Evolutionary conservation across 345 rosid genomes (phyloP), one percentile per base, ranked within the genome.

Genomic region (Eucalyptus dawsonii): DNA sequence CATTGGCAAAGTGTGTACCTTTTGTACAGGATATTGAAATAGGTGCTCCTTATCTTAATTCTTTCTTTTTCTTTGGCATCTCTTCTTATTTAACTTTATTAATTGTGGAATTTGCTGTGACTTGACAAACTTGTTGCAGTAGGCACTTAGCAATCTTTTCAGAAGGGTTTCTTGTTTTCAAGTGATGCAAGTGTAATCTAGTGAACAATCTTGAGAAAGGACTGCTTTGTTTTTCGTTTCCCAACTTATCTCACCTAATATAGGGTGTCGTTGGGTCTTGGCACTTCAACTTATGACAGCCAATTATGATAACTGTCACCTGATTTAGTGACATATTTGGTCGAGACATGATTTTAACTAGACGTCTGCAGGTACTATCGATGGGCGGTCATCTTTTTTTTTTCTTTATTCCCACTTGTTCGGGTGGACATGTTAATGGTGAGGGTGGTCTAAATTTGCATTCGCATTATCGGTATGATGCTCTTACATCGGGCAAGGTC

Each of bases 171-270:
- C 86, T 69, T 92, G 88, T 91, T 89, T 62, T 86, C 83, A 83
- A 88, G 94, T 91, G 89, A 88, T 91, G 94, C 95, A 95, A 95
- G 92, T 94, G 96, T 94, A 94, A 93, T 94, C 92, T 90, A 91
- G 90, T 69, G 62, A 90, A 27, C 91, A 89, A 58, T 88, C 89
- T 91, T 62, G 81, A 89, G 92, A 92, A 90, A 88, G 87, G 37
- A 88, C 60, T 69, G 89, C 50, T 88, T 88, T 81, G 50, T n/a
- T 50, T 50, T 67, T 53, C 72, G 67, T 81, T 81, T 81, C 47
- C 47, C 65, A 14, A 56, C n/a, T 87, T 37, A 50, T 88, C 17
- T 16, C n/a, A n/a, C 89, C 67, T 21, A 27, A 10, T 25, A 24
- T 53, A 22, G 89, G 81, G 87, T 44, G 80, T 87, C 53, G 37